Percentiles rank a stretch among this genome's conserved stretches.
Evolutionary conservation across 805 yeast genomes (phyloP).

Genomic region (Teunomyces stri): DNA sequence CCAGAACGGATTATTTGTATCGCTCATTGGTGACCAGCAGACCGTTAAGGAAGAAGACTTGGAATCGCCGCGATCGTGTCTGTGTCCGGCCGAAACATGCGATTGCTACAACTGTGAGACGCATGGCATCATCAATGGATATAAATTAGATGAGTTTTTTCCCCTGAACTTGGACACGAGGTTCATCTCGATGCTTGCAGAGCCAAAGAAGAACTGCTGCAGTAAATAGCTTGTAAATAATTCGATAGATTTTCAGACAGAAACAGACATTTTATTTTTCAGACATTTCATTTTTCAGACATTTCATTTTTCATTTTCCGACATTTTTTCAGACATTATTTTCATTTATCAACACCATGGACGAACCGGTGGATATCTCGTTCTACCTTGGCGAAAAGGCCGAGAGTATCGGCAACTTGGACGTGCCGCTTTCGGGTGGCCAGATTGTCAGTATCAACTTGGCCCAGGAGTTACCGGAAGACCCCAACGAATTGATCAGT

Average conservation of each 20-base stretch:
- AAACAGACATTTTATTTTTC: background rate
- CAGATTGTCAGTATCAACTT: slow-evolving; percentile 86
- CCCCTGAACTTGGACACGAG: background rate
- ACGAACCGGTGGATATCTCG: slow-evolving; percentile 17
- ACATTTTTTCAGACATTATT: background rate
- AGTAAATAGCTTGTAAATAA: background rate
- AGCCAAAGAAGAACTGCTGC: background rate
- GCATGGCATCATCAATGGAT: slow-evolving; percentile 45
- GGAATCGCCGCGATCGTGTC: slow-evolving; percentile 14
- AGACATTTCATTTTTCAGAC: background rate
- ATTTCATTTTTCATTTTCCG: background rate
- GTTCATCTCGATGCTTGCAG: background rate
- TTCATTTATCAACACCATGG: background rate
- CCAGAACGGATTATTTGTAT: background rate
- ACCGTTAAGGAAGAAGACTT: slow-evolving; percentile 1
- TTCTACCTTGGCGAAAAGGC: slow-evolving; percentile 35
- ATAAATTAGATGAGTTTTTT: slow-evolving; percentile 38
- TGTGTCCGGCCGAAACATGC: slow-evolving; percentile 28
- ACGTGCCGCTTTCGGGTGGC: slow-evolving; percentile 71
- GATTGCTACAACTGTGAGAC: slow-evolving; percentile 44
- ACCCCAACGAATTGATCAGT: slow-evolving; percentile 76
- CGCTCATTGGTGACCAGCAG: slow-evolving; percentile 3
- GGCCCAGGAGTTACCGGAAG: slow-evolving; percentile 81
- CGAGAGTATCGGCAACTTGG: slow-evolving; percentile 37
- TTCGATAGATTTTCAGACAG: no score